Percentiles rank a stretch among this genome's conserved stretches.
Evolutionary conservation across 2,329 filamentous ascomycete species (phyloP).

Genomic region (Phaeomoniella chlamydospora): DNA sequence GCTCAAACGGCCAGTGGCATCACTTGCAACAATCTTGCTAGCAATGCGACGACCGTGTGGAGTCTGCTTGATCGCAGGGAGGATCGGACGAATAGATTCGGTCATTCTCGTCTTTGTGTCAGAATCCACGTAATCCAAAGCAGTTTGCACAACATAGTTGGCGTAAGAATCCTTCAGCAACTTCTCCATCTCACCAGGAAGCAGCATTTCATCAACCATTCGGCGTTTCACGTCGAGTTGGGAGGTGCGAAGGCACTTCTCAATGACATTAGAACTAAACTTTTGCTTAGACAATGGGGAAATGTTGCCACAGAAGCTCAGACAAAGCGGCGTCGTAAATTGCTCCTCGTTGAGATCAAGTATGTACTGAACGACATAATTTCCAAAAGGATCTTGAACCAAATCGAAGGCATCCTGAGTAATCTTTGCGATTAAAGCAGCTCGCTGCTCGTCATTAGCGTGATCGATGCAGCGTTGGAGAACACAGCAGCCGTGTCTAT

Average conservation of each 20-base stretch:
- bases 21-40: constrained; percentile 60
- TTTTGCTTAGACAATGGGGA: constrained; percentile 77
- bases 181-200: constrained; percentile 64
- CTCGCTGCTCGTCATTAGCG: constrained; percentile 77
- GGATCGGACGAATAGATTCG: constrained; percentile 70
- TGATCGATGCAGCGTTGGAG: constrained; percentile 97
- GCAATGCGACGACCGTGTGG: constrained; percentile 90
- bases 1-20: constrained; percentile 25
- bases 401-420: constrained; percentile 76
- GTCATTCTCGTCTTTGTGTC: constrained; percentile 62
- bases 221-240: constrained; percentile 58
- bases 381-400: constrained; percentile 93
- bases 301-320: constrained; percentile 62
- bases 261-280: constrained; percentile 97
- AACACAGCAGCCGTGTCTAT: constrained; percentile 95
- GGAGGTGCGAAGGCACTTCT: constrained; percentile 85
- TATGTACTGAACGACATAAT: constrained; percentile 98
- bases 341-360: constrained; percentile 76
- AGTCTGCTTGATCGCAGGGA: constrained; percentile 74
- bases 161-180: constrained; percentile 85
- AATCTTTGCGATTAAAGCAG: constrained; percentile 72
- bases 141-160: constrained; percentile 97
- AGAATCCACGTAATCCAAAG: constrained; percentile 68
- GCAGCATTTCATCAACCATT: constrained; percentile 71
- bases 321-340: constrained; percentile 81